Percentiles rank a stretch among this genome's conserved stretches.
These are phyloP conservation scores for Podila minutissima DNA, from an alignment of 192 early-diverging fungal species.

Conservation along the genomic window DNA sequence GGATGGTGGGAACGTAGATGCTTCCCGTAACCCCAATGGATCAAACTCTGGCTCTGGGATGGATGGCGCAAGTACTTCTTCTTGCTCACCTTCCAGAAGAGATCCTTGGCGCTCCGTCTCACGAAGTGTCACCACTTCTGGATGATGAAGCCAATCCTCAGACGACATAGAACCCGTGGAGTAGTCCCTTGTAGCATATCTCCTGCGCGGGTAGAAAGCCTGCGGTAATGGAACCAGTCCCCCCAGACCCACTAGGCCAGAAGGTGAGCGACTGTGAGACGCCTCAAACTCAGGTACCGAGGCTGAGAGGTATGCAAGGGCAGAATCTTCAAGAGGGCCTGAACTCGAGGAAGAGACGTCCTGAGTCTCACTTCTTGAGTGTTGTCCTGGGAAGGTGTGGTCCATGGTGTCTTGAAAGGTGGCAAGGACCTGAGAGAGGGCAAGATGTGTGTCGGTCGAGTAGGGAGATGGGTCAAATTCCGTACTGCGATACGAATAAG, in stretches of 20 bases:
- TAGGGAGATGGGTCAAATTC: not conserved
- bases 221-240: conserved; percentile 1
- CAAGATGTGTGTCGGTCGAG: conserved; percentile 4
- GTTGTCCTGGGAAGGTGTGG: not conserved
- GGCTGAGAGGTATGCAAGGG: not conserved
- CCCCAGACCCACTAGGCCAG: not conserved
- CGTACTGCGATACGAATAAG: not conserved
- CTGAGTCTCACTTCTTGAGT: no score
- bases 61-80: no score
- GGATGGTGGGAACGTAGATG: not conserved
- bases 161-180: conserved; percentile 28
- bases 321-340: not conserved
- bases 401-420: conserved; percentile 15
- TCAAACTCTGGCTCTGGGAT: not conserved
- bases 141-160: conserved; percentile 44
- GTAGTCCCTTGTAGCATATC: conserved; percentile 44
- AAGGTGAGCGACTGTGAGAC: no score
- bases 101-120: not conserved
- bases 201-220: conserved; percentile 19
- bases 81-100: no score
- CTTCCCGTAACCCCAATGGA: not conserved
- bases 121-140: conserved; percentile 17
- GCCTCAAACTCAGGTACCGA: not conserved
- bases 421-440: conserved; percentile 13
- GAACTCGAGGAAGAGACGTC: no score